Base-by-base conservation (phyloP, 139 green algal species). In the Pseudopediastrum boryanum region DNA sequence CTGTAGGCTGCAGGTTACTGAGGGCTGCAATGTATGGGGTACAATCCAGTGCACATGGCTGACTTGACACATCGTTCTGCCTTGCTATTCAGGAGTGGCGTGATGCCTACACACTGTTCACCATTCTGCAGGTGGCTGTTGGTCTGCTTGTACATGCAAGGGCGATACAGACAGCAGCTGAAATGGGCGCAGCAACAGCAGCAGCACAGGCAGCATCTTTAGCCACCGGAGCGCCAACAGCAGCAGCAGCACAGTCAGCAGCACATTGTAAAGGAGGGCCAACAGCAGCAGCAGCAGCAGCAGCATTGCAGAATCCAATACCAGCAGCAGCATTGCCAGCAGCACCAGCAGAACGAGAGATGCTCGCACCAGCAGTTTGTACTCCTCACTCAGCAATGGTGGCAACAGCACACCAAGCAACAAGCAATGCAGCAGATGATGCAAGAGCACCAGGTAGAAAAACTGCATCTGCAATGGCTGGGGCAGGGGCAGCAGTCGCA, bases 81-180 rank as follows among this genome's bases (percentile, higher is more conserved):
- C 9, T 0, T 70, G 51, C 2, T 42, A 27, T 69, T 31, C 67
- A 89, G 84, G 84, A 77, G 9, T 98, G 94, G 94, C 77, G 94
- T 0, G 91, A 98, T 63, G 80, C 86, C 2, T 98, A 96, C 81
- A 73, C 73, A 3, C 65, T 92, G 12, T 78, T 82, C 13, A 88
- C 83, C 74, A 25, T 97, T 27, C 74, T 95, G 23, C n/a, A n/a
- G n/a, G n/a, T n/a, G n/a, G n/a, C n/a, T n/a, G n/a, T n/a, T n/a
- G n/a, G 66, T 12, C 36, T n/a, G n/a, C n/a, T n/a, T n/a, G n/a
- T n/a, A n/a, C 41, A 63, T 31, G 64, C 33, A 10, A 62, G 27
- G 38, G 19, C 75, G 33, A 29, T 44, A 16, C 74, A 80, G 66
- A 4, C 43, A 31, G 4, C 8, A 6, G 43, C 52, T 25, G 2